phyloP scores from a whole-genome alignment of 2,329 filamentous ascomycete genomes.

The Penicillium griseofulvum region DNA sequence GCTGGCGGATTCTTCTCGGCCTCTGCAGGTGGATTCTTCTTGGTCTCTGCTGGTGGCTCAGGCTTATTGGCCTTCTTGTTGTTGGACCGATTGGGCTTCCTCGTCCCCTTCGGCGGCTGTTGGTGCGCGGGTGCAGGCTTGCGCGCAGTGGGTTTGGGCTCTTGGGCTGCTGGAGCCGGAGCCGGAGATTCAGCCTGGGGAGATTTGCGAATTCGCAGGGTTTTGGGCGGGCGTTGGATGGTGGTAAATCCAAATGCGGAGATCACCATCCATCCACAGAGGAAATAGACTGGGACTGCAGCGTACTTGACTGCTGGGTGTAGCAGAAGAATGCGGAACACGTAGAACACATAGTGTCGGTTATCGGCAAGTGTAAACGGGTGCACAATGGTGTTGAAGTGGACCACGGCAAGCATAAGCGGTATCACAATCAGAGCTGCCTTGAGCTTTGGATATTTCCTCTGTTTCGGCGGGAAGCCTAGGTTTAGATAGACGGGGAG shows the following conservation, averaged over 20 bases:
- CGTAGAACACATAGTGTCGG: constrained; percentile 94
- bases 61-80: constrained; percentile 20
- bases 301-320: constrained; percentile 64
- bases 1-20: not conserved
- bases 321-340: constrained; percentile 79
- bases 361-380: constrained; percentile 97
- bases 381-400: constrained; percentile 88
- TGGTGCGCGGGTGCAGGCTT: constrained; percentile 6
- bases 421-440: constrained; percentile 38
- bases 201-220: constrained; percentile 19
- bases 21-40: constrained; percentile 3
- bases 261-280: constrained; percentile 68
- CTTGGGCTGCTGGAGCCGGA: constrained; percentile 5
- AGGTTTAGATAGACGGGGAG: constrained; percentile 37
- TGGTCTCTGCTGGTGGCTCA: constrained; percentile 7
- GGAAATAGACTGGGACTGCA: constrained; percentile 67
- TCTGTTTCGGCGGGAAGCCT: constrained; percentile 32
- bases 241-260: constrained; percentile 55
- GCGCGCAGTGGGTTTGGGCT: not conserved
- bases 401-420: constrained; percentile 55
- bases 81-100: constrained; percentile 23
- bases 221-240: constrained; percentile 18
- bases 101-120: constrained; percentile 21
- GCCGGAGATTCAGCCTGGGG: constrained; percentile 14
- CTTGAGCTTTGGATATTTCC: constrained; percentile 39